phyloP scores from a whole-genome alignment of 1,284 basidiomycete species.

The Moesziomyces antarcticus region DNA sequence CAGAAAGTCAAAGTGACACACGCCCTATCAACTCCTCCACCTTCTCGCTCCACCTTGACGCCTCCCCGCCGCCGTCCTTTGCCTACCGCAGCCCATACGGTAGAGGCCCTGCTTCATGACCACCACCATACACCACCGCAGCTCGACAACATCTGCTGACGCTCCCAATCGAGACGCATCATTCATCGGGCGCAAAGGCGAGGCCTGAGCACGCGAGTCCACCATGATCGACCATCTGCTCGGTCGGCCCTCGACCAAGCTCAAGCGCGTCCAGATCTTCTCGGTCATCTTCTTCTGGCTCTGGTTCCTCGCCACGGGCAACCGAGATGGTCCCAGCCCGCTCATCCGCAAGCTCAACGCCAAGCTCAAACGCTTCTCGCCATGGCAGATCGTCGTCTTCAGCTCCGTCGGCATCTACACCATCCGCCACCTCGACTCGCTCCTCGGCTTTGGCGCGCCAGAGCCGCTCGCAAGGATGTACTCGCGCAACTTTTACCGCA shows the following conservation, averaged over 20 bases:
- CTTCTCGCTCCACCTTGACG: no score
- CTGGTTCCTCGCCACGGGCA: conserved; percentile 41
- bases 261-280: conserved; percentile 58
- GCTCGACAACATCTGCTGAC: no score
- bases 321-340: conserved; percentile 48
- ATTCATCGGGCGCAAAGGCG: no score
- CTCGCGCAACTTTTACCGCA: conserved; percentile 90
- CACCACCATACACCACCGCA: no score
- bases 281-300: conserved; percentile 58
- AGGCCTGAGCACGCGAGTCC: neutral
- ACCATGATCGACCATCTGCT: conserved; percentile 63
- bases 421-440: conserved; percentile 84
- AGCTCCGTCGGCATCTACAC: conserved; percentile 87
- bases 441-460: conserved; percentile 86
- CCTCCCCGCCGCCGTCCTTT: no score
- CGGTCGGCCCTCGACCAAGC: conserved; percentile 59
- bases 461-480: conserved; percentile 87
- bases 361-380: conserved; percentile 76
- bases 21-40: no score
- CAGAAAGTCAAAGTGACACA: no score
- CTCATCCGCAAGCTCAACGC: conserved; percentile 37
- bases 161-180: no score
- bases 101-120: no score
- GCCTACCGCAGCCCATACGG: no score
- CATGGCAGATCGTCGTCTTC: conserved; percentile 91